A percentile compares a stretch with the other conserved stretches of the same genome.
Evolutionary conservation across 306 rosid species (phyloP).

Genomic region (Ammopiptanthus mongolicus): DNA sequence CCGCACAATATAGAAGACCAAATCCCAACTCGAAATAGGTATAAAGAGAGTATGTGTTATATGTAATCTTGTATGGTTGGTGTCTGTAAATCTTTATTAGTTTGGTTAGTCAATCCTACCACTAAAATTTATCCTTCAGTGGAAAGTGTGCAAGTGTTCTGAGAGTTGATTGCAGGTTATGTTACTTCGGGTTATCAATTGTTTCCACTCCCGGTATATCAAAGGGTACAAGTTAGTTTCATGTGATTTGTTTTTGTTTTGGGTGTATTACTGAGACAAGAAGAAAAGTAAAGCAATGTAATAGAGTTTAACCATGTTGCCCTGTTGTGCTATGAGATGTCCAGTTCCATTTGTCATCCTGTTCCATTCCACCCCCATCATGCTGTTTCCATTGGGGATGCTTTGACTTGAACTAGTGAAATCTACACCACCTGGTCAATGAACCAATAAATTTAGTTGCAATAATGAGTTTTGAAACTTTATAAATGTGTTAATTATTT

Average conservation of each 20-base stretch:
- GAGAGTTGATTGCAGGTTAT: background rate
- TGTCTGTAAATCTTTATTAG: background rate
- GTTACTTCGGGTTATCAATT: background rate
- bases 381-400: background rate
- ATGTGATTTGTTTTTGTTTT: background rate
- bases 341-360: background rate
- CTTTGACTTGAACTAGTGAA: background rate
- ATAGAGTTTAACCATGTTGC: background rate
- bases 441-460: too few species aligned
- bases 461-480: too few species aligned
- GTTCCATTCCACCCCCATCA: background rate
- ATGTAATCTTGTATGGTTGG: background rate
- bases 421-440: too few species aligned
- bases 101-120: background rate
- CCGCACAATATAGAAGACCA: background rate
- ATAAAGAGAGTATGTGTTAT: background rate
- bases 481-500: too few species aligned
- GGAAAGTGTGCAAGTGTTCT: background rate
- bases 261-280: background rate
- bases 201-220: background rate
- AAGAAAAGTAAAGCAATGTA: background rate
- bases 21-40: background rate
- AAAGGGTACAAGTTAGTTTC: background rate
- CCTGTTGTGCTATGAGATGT: background rate
- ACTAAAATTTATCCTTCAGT: background rate